Base-by-base conservation (phyloP, 2,329 filamentous ascomycete genomes). In the Paecilomyces sp. region DNA sequence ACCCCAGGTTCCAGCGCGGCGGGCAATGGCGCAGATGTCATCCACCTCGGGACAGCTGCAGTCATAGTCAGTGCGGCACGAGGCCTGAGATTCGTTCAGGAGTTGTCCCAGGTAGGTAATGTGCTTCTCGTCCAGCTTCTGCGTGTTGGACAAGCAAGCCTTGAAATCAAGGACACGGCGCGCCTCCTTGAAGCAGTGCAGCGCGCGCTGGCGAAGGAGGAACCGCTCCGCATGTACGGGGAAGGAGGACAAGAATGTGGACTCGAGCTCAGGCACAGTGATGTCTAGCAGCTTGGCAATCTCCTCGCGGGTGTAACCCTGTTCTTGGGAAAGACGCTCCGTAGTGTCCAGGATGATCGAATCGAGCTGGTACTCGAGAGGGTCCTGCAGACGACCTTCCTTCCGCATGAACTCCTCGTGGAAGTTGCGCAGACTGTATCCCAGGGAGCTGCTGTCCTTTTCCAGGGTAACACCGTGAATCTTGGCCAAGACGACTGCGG, bases 21-120 rank as follows among this genome's bases (percentile, higher is more conserved):
- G 82, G 0, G 92, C 92, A 65, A 97, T 88, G 47, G 81, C 74
- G 74, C 93, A 97, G 41, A 99, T 84, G 62, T 90, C 83, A 73
- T 99, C 93, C n/a, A 97, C 84, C 75, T 97, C 92, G 0, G 90
- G 87, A 68, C 91, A 96, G 68, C 89, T 94, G 79, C 93, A 97
- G 69, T 97, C 91, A 76, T 94, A 99, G 3, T 90, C 76, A 15
- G 92, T 88, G 57, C 91, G 84, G 75, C 93, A 97, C 7, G 90
- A 95, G 51, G 85, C 85, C 72, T 99, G 94, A 0, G 92, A 96
- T 67, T 88, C 85, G 74, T 97, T 96, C 81, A 99, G 87, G 12
- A 97, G 80, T 52, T 84, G 85, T 30, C 94, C 94, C 0, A 99
- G 86, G 57, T 84, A 81, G 55, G 79, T 76, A 70, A 92, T 88